Base-by-base conservation (phyloP, 2,329 filamentous ascomycete species). In the Thielaviopsis euricoi region DNA sequence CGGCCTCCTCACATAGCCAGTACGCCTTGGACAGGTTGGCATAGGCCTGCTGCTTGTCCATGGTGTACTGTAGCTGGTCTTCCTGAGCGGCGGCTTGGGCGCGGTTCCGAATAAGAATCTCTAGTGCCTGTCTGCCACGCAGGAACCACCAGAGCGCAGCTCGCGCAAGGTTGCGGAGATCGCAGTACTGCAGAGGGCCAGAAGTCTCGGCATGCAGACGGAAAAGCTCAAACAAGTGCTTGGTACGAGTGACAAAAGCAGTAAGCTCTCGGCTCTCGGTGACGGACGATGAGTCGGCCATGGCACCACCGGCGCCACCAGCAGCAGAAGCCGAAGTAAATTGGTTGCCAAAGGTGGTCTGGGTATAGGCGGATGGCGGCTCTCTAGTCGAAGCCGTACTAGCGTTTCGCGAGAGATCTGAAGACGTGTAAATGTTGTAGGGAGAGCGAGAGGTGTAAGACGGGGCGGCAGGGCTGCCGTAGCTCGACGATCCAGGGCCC, bases 131-230 rank as follows among this genome's bases (percentile, higher is more conserved):
- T 61, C 89, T 83, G 21, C 89, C 90, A 63, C 81, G 85, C 52
- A 95, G 67, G 65, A 95, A 94, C 90, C 90, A 96, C 90, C 90
- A 96, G 0, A 87, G 73, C 3, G 82, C 83, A 23, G 83, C 84
- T 59, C 87, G 79, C 10, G 85, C 75, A 73, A 90, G 85, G 60
- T 89, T 81, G 52, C 77, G 74, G 0, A 85, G 75, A 0, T 81
- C 73, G 55, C 80, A 84, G 29, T 78, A 76, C 58, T 80, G 75
- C 4, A 89, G 67, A 0, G 87, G 82, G 62, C 80, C 82, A 29
- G 84, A 75, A 33, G 83, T 79, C 67, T 95, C 87, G 0, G 89
- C 84, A 59, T 90, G 87, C 50, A 91, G 70, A 43, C 82, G 77
- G 66, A 95, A 94, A 2, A 93, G 75, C 62, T 85, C 82, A 61